A percentile compares a stretch with the other conserved stretches of the same genome.
phyloP scores from a whole-genome alignment of 768 basidiomycete genomes.

The Mycena galericulata region DNA sequence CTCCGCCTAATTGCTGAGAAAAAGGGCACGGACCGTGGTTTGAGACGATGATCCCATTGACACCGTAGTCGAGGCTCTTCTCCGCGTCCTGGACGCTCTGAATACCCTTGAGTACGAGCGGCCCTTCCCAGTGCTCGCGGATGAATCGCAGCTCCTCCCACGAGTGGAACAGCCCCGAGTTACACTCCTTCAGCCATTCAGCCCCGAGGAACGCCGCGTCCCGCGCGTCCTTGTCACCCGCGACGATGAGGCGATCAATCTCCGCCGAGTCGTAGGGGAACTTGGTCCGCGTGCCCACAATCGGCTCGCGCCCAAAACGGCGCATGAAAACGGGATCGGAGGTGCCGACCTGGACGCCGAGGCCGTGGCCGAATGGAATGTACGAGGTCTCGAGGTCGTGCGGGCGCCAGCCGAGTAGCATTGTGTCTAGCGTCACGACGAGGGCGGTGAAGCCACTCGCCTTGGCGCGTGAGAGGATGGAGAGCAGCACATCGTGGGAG shows the following conservation, averaged over 20 bases:
- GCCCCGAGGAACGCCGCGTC: slow-evolving; percentile 60
- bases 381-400: slow-evolving; percentile 76
- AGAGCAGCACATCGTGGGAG: slow-evolving; percentile 69
- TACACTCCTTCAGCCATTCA: slow-evolving; percentile 73
- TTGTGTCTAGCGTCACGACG: slow-evolving; percentile 85
- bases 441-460: slow-evolving; percentile 74
- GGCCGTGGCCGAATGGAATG: slow-evolving; percentile 74
- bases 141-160: slow-evolving; percentile 83
- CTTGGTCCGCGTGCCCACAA: slow-evolving; percentile 51
- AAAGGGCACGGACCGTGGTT: slow-evolving; percentile 71
- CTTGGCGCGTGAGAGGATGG: slow-evolving; percentile 75
- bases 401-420: slow-evolving; percentile 80
- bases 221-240: slow-evolving; percentile 61
- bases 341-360: slow-evolving; percentile 73
- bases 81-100: slow-evolving; percentile 78
- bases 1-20: background rate
- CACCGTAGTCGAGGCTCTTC: slow-evolving; percentile 70
- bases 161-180: slow-evolving; percentile 69
- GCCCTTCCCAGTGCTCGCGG: slow-evolving; percentile 81
- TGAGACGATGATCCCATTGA: slow-evolving; percentile 82
- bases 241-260: slow-evolving; percentile 53
- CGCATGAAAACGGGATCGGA: slow-evolving; percentile 87
- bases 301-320: slow-evolving; percentile 59
- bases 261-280: slow-evolving; percentile 73
- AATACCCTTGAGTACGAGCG: slow-evolving; percentile 83